Base-by-base conservation (phyloP, 192 early-diverging fungal genomes). In the Coemansia sp. region DNA sequence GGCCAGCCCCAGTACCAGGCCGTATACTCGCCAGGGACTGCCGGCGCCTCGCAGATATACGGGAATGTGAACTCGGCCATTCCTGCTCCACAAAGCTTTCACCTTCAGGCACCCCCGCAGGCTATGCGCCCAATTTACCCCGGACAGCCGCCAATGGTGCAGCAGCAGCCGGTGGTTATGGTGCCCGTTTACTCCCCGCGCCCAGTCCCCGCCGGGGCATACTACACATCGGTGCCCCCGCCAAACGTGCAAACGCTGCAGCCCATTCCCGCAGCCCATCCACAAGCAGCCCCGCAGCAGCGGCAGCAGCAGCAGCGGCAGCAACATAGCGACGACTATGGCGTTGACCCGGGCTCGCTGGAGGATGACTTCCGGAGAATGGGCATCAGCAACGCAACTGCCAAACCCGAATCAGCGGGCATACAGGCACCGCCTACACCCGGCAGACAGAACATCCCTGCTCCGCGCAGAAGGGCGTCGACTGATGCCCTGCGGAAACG, bases 341-440 rank as follows among this genome's bases (percentile, higher is more conserved):
- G 30, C 11, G 30, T 5, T 8, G 5, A 32, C 30, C 5, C 30
- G 6, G n/a, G n/a, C n/a, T 40, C 37, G 55, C 35, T 69, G 39
- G 19, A 36, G 9, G 58, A 50, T 13, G 42, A 48, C 18, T 52
- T 72, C 25, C 62, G 55, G 28, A 62, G 64, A 27, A 52, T 72
- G 63, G 43, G 50, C 17, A 34, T 72, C 6, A 11, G 30, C 5
- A 32, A 11, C 30, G 11, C 6, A 32, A 5, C 30, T 11, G 11
- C 30, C 11, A 32, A 5, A 32, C 6, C 30, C 30, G 30, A 11
- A 5, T 5, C 6, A 5, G 30, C 30, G 6, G 30, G 30, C 30
- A 32, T 11, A 11, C 5, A n/a, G n/a, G n/a, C n/a, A n/a, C n/a
- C n/a, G n/a, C n/a, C n/a, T n/a, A n/a, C n/a, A n/a, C n/a, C n/a